Percentiles rank a stretch among this genome's conserved stretches.
Evolutionary conservation across 768 basidiomycete species (phyloP).

Genomic region (Sporobolomyces roseus): DNA sequence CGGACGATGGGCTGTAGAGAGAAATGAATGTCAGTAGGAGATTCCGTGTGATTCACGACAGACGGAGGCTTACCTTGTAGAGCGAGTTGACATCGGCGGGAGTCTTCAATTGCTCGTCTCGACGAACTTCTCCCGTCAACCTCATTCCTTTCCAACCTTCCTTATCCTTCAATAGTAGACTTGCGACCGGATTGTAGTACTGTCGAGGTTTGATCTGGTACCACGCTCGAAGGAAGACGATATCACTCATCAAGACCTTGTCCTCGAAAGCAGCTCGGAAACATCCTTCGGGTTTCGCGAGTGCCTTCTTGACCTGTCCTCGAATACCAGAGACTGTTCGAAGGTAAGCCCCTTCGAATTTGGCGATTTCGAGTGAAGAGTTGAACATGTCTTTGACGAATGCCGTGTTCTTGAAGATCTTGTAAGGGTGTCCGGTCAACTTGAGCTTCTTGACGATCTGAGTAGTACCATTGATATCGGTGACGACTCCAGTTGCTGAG

Average conservation of each 20-base stretch:
- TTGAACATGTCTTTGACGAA: constrained; percentile 98
- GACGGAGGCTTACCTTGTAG: constrained; percentile 65
- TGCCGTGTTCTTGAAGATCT: constrained; percentile 98
- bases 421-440: constrained; percentile 88
- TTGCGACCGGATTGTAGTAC: constrained; percentile 95
- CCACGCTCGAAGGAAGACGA: constrained; percentile 94
- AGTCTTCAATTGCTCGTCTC: constrained; percentile 77
- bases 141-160: constrained; percentile 84
- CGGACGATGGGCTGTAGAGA: constrained; percentile 62
- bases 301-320: constrained; percentile 93
- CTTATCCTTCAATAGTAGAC: constrained; percentile 77
- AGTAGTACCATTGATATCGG: constrained; percentile 84
- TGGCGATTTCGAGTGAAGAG: constrained; percentile 87
- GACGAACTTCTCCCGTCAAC: constrained; percentile 83
- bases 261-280: constrained; percentile 98
- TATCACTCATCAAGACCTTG: constrained; percentile 91
- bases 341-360: constrained; percentile 97
- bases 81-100: constrained; percentile 76
- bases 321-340: constrained; percentile 91
- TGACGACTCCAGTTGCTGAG: constrained; percentile 87
- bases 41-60: too few species aligned
- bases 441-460: constrained; percentile 99
- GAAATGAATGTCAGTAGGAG: constrained; percentile 1
- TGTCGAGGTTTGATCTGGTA: constrained; percentile 90
- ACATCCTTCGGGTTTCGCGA: constrained; percentile 89